phyloP scores from a whole-genome alignment of 225 moss, liverwort and hornwort genomes.

The Pseudisothecium myosuroides region DNA sequence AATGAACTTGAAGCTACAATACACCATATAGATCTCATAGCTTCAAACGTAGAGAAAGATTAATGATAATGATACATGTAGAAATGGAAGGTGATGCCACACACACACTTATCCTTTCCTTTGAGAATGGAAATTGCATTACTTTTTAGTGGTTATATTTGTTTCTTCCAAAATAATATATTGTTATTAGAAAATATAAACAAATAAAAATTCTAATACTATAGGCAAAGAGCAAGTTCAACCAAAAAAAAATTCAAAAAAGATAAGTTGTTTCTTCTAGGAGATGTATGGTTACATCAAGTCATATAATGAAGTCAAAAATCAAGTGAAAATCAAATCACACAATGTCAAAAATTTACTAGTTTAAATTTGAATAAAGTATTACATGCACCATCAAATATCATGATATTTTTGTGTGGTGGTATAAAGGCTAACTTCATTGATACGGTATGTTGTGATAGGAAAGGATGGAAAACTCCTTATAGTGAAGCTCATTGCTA shows the following conservation, averaged over 20 bases:
- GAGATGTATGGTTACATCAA: neutral
- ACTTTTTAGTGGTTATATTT: neutral
- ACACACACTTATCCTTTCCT: neutral
- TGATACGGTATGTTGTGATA: neutral
- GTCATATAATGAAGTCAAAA: neutral
- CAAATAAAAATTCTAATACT: neutral
- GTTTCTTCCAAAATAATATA: rapidly evolving
- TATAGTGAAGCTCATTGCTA: neutral
- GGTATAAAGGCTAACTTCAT: neutral
- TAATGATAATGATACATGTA: neutral
- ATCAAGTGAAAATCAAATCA: neutral
- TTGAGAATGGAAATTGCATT: rapidly evolving
- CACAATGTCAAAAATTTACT: neutral
- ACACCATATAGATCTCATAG: neutral
- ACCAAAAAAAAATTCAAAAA: neutral
- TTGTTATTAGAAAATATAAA: neutral
- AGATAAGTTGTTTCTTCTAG: rapidly evolving
- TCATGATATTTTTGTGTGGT: neutral
- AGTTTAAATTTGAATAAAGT: neutral
- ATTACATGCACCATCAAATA: neutral
- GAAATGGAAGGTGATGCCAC: neutral
- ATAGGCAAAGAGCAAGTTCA: neutral
- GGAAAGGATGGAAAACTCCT: neutral
- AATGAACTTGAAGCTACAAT: neutral
- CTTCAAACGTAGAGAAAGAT: neutral